Base-by-base conservation (phyloP, 2,329 filamentous ascomycete genomes). In the Clathrospora elynae region DNA sequence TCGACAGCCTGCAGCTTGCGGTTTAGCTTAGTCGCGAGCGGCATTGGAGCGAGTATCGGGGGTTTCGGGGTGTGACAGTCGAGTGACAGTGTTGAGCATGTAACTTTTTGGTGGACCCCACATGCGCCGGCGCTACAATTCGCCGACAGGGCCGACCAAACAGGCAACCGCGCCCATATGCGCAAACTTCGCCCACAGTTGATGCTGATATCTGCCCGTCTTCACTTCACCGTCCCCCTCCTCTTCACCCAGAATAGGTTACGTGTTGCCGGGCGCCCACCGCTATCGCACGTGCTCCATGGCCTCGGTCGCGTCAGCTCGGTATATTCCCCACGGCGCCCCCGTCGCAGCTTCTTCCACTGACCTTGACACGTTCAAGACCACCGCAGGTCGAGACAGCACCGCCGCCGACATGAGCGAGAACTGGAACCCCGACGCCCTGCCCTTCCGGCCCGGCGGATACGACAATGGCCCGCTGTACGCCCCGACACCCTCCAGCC, bases 1-100 rank as follows among this genome's bases (percentile, higher is more conserved):
- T 70, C 65, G 6, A 51, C 61, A 3, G 68, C 65, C 6, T 64
- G 62, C 31, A 72, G 50, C 35, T 61, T 68, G 46, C 66, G 68
- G 29, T 64, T 60, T 10, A 71, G 57, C 35, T 64, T 71, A 12
- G 55, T 56, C 12, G 66, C 62, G 12, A 72, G 65, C 13, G 62
- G 59, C 66, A 71, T 71, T 26, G 30, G 12, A 12, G 12, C 23
- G n/a, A n/a, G n/a, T n/a, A n/a, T n/a, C n/a, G n/a, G 12, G 16
- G 7, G 16, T 12, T 2, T 28, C n/a, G 18, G 11, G 7, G 26
- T 29, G 20, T n/a, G 25, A 9, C 17, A n/a, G 28, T 20, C 22
- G 22, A 9, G 19, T 19, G 13, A 23, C 35, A 20, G 18, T 30
- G 43, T n/a, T n/a, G n/a, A n/a, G n/a, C n/a, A n/a, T n/a, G n/a